A percentile compares a stretch with the other conserved stretches of the same genome.
These are phyloP conservation scores for Musa beccarii DNA, from an alignment of 176 grass and related monocot genomes.

Conservation along the genomic window DNA sequence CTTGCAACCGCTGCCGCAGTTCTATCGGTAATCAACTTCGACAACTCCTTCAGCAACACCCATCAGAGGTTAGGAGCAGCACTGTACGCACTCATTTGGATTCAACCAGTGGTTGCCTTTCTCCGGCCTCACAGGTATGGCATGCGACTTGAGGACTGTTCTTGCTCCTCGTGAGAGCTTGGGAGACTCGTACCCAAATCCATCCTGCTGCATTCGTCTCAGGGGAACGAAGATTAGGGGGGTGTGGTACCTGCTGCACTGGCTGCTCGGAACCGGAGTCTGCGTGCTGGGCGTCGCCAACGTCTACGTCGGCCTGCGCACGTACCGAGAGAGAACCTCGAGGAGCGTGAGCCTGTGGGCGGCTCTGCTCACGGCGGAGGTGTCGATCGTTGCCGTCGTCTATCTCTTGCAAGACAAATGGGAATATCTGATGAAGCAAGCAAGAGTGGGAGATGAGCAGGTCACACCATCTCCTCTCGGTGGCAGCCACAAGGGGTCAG, in stretches of 20 bases:
- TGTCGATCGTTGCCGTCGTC: conserved; percentile 53
- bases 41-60: conserved; percentile 77
- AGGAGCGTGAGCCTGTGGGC: conserved; percentile 65
- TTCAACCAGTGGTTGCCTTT: conserved; percentile 81
- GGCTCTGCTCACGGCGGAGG: conserved; percentile 61
- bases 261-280: conserved; percentile 46
- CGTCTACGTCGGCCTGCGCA: conserved; percentile 61
- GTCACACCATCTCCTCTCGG: conserved; percentile 23
- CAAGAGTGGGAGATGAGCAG: conserved; percentile 42
- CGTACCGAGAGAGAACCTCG: conserved; percentile 57
- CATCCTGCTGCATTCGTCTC: not conserved
- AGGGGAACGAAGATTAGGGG: conserved; percentile 64
- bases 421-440: conserved; percentile 76
- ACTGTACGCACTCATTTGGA: conserved; percentile 71
- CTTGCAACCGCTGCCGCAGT: conserved; percentile 61
- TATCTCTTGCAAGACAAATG: conserved; percentile 80
- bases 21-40: conserved; percentile 69
- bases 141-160: too few species aligned
- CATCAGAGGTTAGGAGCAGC: conserved; percentile 80
- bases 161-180: too few species aligned
- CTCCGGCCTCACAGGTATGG: conserved; percentile 67
- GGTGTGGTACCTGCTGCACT: conserved; percentile 80
- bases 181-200: too few species aligned
- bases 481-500: too few species aligned
- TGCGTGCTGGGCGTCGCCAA: conserved; percentile 58